Conservation (phyloP, 495 filamentous ascomycete genomes). For the Hypoxylon perforatum region DNA sequence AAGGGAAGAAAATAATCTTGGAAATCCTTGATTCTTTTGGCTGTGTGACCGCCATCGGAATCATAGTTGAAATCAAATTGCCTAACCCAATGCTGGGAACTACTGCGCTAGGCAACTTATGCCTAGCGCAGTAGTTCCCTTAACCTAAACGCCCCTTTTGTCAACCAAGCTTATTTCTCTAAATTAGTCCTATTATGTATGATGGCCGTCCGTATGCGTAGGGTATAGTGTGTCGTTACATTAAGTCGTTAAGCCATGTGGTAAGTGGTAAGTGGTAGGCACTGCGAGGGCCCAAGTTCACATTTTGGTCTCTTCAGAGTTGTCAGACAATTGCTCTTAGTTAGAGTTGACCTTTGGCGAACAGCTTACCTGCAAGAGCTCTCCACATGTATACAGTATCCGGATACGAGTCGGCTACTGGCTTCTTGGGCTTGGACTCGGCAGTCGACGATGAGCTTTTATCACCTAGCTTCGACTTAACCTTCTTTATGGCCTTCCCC, state of each 20-base stretch:
- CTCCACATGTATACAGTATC: constrained; percentile 32
- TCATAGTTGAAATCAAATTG: too few species aligned
- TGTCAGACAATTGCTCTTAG: neutral
- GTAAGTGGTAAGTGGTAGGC: neutral
- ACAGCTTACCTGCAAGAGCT: constrained; percentile 27
- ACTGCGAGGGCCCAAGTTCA: neutral
- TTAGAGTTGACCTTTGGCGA: too few species aligned
- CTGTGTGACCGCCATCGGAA: too few species aligned
- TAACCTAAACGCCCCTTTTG: neutral
- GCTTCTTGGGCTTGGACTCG: constrained; percentile 12
- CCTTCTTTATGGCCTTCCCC: constrained; percentile 24
- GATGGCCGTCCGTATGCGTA: neutral
- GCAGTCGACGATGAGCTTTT: constrained; percentile 4
- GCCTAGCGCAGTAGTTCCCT: too few species aligned
- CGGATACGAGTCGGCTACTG: constrained; percentile 12
- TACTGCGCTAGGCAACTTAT: too few species aligned
- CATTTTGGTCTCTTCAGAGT: constrained; percentile 22
- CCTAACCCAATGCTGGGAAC: too few species aligned
- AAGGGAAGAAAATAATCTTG: too few species aligned
- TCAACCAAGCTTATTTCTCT: neutral
- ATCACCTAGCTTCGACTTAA: constrained; percentile 24
- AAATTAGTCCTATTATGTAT: neutral
- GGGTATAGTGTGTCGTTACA: too few species aligned
- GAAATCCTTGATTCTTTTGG: too few species aligned
- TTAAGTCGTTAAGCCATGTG: too few species aligned